phyloP scores from a whole-genome alignment of 1,284 basidiomycete species.

The Cutaneotrichosporon mucoides region DNA sequence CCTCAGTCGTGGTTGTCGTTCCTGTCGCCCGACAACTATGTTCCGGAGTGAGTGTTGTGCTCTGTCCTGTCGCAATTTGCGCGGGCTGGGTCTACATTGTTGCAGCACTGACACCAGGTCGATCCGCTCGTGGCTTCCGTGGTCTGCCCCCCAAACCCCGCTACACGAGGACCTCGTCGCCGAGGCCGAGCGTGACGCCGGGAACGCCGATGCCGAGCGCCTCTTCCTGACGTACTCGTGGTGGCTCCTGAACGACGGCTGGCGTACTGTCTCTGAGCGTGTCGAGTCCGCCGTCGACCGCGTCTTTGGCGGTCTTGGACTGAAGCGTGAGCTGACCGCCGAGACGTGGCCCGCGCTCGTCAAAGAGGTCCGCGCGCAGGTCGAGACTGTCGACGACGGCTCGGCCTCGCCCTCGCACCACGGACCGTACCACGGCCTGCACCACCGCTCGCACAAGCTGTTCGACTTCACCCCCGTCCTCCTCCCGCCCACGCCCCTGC shows the following conservation, averaged over 20 bases:
- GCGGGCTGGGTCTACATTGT: background rate
- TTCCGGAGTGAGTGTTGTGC: background rate
- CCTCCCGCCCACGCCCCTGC: slow-evolving; percentile 31
- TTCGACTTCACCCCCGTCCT: slow-evolving; percentile 41
- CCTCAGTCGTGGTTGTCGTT: slow-evolving; percentile 17
- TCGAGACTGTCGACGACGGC: slow-evolving; percentile 30
- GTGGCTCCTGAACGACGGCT: slow-evolving; percentile 49
- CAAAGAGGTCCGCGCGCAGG: slow-evolving; percentile 35
- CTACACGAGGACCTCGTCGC: slow-evolving; percentile 5
- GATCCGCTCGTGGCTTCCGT: slow-evolving; percentile 3
- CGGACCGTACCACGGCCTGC: no score
- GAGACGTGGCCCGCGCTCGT: slow-evolving; percentile 41
- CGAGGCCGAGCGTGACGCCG: slow-evolving; percentile 20
- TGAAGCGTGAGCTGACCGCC: slow-evolving; percentile 42
- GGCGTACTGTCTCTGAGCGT: slow-evolving; percentile 34
- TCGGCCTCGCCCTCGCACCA: background rate
- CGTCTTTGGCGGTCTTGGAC: slow-evolving; percentile 39
- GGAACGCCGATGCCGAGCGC: slow-evolving; percentile 37
- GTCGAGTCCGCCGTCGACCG: slow-evolving; percentile 38
- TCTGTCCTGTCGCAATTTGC: background rate
- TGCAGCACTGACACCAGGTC: background rate
- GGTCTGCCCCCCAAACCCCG: background rate
- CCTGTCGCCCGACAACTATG: slow-evolving; percentile 25
- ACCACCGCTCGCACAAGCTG: slow-evolving; percentile 17
- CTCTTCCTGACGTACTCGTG: slow-evolving; percentile 47